A percentile compares a stretch with the other conserved stretches of the same genome.
Evolutionary conservation across 768 basidiomycete species (phyloP).

Genomic region (Boletellus ananiceps): DNA sequence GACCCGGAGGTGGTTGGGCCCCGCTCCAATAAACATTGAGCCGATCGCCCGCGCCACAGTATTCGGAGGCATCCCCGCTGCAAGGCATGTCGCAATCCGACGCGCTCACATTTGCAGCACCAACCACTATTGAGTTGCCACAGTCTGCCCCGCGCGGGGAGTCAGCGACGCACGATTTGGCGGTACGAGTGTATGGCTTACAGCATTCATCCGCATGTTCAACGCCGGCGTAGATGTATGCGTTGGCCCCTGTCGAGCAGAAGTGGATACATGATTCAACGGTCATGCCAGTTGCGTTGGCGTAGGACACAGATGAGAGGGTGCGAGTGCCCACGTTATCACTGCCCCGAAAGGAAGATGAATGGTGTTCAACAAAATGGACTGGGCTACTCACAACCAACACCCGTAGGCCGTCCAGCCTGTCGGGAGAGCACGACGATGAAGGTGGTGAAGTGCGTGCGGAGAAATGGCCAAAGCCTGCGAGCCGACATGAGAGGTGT

Average conservation of each 20-base stretch:
- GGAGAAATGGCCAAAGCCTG: conserved; percentile 11
- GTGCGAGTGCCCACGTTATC: conserved; percentile 59
- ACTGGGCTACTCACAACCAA: conserved; percentile 43
- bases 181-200: conserved; percentile 28
- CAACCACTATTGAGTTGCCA: conserved; percentile 48
- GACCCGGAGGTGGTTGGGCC: conserved; percentile 42
- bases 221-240: conserved; percentile 62
- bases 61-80: conserved; percentile 51
- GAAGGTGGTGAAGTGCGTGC: background rate
- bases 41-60: conserved; percentile 56
- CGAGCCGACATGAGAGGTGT: conserved; percentile 2
- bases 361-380: too few species aligned
- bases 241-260: conserved; percentile 33
- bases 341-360: conserved; percentile 26
- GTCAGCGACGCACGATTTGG: background rate
- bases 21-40: conserved; percentile 67
- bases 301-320: conserved; percentile 44
- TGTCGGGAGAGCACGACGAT: conserved; percentile 38
- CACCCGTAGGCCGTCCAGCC: conserved; percentile 60
- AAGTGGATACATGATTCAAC: conserved; percentile 46
- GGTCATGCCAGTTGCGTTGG: conserved; percentile 55
- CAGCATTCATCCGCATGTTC: conserved; percentile 67
- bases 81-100: conserved; percentile 62
- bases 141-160: conserved; percentile 44
- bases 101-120: conserved; percentile 39